Percentiles rank a stretch among this genome's conserved stretches.
Evolutionary conservation across 441 rosid genomes (phyloP).

Genomic region (Bocquillonia castaneifolia): DNA sequence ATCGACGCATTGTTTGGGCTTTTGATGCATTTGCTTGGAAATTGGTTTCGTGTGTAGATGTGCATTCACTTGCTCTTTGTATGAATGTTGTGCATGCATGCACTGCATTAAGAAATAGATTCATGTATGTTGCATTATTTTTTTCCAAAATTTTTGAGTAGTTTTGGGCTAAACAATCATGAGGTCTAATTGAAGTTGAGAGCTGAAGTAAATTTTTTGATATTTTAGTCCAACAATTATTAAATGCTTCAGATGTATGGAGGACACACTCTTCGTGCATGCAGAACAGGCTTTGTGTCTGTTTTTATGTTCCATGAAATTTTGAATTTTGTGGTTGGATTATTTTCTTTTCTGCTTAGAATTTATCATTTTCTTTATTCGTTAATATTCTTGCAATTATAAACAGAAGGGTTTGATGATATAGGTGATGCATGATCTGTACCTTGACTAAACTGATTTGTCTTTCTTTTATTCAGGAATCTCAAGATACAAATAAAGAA

Average conservation of each 20-base stretch:
- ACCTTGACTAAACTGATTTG: conserved; percentile 7
- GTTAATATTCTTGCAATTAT: conserved; percentile 1
- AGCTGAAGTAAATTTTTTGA: neutral
- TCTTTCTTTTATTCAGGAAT: conserved; percentile 47
- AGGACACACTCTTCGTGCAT: neutral
- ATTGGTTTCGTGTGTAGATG: neutral
- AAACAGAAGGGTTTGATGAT: neutral
- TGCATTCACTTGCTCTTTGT: neutral
- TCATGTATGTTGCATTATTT: neutral
- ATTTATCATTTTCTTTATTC: neutral
- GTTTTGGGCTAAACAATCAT: neutral
- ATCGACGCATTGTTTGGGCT: neutral
- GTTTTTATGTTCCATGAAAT: neutral
- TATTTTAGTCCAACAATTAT: neutral
- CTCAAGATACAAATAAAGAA: conserved; percentile 64
- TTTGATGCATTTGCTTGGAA: neutral
- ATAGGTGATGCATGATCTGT: neutral
- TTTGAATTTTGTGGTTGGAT: neutral
- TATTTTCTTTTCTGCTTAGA: neutral
- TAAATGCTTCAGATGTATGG: neutral
- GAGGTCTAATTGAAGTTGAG: neutral
- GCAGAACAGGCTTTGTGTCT: neutral
- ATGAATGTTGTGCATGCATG: neutral
- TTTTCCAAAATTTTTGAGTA: neutral
- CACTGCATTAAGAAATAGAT: neutral